Conservation (phyloP, 176 grass and related monocot species). For the Oryza longistaminata region DNA sequence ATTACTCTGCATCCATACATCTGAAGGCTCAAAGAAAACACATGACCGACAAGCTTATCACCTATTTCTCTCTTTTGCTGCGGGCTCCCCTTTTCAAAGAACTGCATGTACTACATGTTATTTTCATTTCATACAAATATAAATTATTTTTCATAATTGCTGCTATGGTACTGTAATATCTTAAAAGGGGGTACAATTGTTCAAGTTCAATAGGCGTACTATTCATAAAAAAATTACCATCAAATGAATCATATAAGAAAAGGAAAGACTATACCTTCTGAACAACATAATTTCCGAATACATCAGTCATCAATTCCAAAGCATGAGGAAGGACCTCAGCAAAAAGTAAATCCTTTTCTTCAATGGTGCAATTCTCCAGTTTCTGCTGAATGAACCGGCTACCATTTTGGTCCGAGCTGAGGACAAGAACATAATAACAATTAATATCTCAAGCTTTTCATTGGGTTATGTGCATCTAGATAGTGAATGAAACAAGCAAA, state of each 20-base stretch:
- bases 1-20: slow-evolving; percentile 98
- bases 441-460: slow-evolving; percentile 28
- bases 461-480: slow-evolving; percentile 8
- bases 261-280: slow-evolving; percentile 67
- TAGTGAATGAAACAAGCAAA: slow-evolving; percentile 22
- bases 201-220: neutral
- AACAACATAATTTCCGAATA: slow-evolving; percentile 98
- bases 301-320: slow-evolving; percentile 81
- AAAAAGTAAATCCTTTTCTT: slow-evolving; percentile 86
- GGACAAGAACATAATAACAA: slow-evolving; percentile 27
- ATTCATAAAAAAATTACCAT: neutral
- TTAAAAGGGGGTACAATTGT: neutral
- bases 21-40: slow-evolving; percentile 80
- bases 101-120: slow-evolving; percentile 46
- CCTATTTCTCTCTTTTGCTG: slow-evolving; percentile 84
- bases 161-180: slow-evolving; percentile 4
- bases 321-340: slow-evolving; percentile 77
- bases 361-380: slow-evolving; percentile 68
- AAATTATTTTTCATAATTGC: neutral
- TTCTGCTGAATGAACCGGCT: slow-evolving; percentile 99
- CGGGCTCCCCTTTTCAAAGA: slow-evolving; percentile 79
- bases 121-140: slow-evolving; percentile 17
- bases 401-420: slow-evolving; percentile 88
- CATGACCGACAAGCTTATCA: slow-evolving; percentile 67
- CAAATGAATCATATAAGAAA: neutral